Conservation (phyloP, 2,329 filamentous ascomycete species). For the Dactylellina haptotyla region DNA sequence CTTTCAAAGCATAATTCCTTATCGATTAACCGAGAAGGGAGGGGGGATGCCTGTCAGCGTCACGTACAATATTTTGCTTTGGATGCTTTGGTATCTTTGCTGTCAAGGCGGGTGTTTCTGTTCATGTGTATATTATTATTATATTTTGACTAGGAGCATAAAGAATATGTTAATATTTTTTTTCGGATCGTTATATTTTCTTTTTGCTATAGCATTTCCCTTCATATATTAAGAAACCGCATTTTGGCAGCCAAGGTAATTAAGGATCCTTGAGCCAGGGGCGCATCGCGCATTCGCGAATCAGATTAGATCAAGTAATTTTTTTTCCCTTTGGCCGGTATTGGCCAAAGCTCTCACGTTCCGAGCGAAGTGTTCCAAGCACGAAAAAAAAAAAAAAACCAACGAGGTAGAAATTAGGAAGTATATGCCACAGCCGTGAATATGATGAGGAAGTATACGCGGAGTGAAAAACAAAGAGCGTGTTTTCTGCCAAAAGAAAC, state of each 20-base stretch:
- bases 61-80: neutral
- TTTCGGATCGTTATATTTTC: neutral
- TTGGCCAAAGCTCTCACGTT: slow-evolving; percentile 47
- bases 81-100: neutral
- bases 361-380: slow-evolving; percentile 29
- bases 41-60: neutral
- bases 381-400: slow-evolving; percentile 3
- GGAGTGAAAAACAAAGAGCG: neutral
- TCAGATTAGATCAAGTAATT: slow-evolving; percentile 55
- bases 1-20: too few species aligned
- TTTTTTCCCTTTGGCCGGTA: slow-evolving; percentile 14
- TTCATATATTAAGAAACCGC: neutral
- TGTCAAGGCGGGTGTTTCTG: neutral
- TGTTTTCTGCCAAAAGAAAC: slow-evolving; percentile 22
- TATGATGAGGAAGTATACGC: slow-evolving; percentile 27
- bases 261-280: neutral
- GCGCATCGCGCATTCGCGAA: neutral
- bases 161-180: neutral
- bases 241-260: neutral
- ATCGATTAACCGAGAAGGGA: too few species aligned
- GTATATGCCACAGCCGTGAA: slow-evolving; percentile 25
- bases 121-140: slow-evolving; percentile 41
- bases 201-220: neutral
- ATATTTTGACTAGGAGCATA: neutral
- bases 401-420: neutral